Base-by-base conservation (phyloP, 148 eudicot genomes). In the Beta vulgaris region DNA sequence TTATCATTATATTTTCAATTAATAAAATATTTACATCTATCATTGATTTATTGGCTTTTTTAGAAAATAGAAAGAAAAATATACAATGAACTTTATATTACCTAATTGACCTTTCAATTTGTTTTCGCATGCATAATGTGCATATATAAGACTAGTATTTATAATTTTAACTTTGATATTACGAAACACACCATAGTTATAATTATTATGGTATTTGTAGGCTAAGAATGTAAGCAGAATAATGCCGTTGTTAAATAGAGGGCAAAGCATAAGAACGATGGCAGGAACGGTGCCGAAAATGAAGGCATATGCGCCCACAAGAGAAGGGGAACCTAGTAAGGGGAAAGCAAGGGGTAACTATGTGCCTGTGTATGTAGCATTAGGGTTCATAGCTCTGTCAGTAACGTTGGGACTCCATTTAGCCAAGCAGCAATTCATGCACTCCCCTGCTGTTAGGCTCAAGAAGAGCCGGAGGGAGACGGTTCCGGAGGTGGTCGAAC, bases 401-500 rank as follows among this genome's bases (percentile, higher is more conserved):
- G 72, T 77, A 14, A 43, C 72, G n/a, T 65, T 92, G 2, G 95
- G 97, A 13, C 34, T 85, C 10, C 74, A 77, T 72, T 86, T 93
- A 4, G 90, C 74, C 0, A 61, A 65, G 73, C 95, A 92, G 34
- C 93, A 88, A 15, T 54, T 92, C 42, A 69, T 72, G 32, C 76
- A 78, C 19, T 83, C 84, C 21, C 97, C 97, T 0, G 84, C 73
- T 11, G 90, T 90, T 36, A 69, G 43, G n/a, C 72, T 90, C 54
- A 88, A 79, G 79, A 92, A 90, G 68, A 86, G 90, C 51, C 81
- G 75, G 36, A 67, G 95, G 49, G 93, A 92, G 78, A 86, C 85
- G 6, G 11, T 90, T 1, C 84, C 91, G 36, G 97, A 90, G 87
- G 84, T 92, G 76, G 89, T 63, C 75, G 92, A 90, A 34, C 97